Conservation (phyloP, 495 filamentous ascomycete genomes). For the Lophiostoma macrostomum region DNA sequence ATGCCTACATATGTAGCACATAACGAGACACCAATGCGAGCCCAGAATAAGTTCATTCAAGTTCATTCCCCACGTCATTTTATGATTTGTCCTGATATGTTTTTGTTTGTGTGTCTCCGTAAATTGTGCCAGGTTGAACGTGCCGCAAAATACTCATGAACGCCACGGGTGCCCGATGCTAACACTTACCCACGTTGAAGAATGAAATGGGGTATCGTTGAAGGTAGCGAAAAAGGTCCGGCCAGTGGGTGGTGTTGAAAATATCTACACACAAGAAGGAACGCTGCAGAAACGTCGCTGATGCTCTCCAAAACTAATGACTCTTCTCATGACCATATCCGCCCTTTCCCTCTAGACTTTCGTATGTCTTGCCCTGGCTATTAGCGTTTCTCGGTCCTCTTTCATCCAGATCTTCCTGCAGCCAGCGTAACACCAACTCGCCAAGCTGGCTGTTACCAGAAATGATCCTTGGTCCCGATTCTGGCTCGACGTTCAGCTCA, state of each 20-base stretch:
- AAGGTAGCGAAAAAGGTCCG: not conserved
- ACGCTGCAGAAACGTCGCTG: not conserved
- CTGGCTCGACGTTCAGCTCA: constrained; percentile 42
- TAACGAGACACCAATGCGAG: too few species aligned
- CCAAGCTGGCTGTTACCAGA: constrained; percentile 66
- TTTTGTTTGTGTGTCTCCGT: too few species aligned
- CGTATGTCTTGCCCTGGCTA: constrained; percentile 68
- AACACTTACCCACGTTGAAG: constrained; percentile 22
- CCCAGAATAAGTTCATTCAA: too few species aligned
- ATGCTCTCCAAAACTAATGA: not conserved
- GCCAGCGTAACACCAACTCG: constrained; percentile 81
- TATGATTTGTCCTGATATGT: too few species aligned
- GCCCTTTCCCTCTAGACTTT: constrained; percentile 61
- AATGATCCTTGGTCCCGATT: constrained; percentile 47
- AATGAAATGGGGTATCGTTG: constrained; percentile 26
- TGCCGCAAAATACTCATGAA: too few species aligned
- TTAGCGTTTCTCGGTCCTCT: constrained; percentile 70
- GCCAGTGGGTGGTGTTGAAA: not conserved
- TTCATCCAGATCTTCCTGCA: constrained; percentile 75
- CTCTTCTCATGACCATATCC: constrained; percentile 77
- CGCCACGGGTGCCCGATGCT: too few species aligned
- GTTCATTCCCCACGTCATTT: too few species aligned
- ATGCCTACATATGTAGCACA: too few species aligned
- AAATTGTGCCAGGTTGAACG: too few species aligned
- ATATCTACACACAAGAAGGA: constrained; percentile 10